Conservation (phyloP, 257 asterid genomes). For the Verbascum thapsus region DNA sequence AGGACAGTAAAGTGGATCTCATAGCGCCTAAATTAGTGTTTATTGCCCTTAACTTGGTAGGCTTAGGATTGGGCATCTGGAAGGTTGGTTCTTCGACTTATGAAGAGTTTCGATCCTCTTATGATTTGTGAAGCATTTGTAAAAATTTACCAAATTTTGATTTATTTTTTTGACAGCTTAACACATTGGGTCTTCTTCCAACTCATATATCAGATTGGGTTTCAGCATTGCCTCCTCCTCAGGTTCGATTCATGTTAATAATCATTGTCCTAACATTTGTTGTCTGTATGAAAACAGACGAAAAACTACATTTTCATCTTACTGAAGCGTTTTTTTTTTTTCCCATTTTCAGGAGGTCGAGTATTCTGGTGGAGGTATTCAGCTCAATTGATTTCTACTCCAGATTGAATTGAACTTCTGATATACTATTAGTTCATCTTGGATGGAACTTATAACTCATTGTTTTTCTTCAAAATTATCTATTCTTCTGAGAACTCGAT, state of each 20-base stretch:
- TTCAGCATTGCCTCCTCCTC: slow-evolving; percentile 75
- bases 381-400: slow-evolving; percentile 34
- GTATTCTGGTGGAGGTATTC: slow-evolving; percentile 74
- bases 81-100: slow-evolving; percentile 48
- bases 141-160: slow-evolving; percentile 11
- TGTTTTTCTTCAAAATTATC: background rate
- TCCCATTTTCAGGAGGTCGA: slow-evolving; percentile 60
- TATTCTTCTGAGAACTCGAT: background rate
- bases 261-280: background rate
- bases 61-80: slow-evolving; percentile 71
- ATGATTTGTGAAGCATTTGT: slow-evolving; percentile 14
- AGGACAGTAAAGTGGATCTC: slow-evolving; percentile 68
- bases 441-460: background rate
- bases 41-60: slow-evolving; percentile 66
- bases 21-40: slow-evolving; percentile 54
- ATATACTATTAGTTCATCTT: background rate
- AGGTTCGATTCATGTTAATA: slow-evolving; percentile 41
- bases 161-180: slow-evolving; percentile 65
- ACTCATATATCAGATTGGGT: slow-evolving; percentile 84
- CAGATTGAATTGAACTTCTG: slow-evolving; percentile 1
- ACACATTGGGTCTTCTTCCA: slow-evolving; percentile 80
- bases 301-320: too few relatives aligned
- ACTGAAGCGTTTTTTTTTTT: slow-evolving; percentile 14
- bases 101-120: background rate
- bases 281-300: too few relatives aligned